A percentile compares a stretch with the other conserved stretches of the same genome.
Conservation (phyloP, 2,329 filamentous ascomycete genomes). For the Colletotrichum cuscutae region DNA sequence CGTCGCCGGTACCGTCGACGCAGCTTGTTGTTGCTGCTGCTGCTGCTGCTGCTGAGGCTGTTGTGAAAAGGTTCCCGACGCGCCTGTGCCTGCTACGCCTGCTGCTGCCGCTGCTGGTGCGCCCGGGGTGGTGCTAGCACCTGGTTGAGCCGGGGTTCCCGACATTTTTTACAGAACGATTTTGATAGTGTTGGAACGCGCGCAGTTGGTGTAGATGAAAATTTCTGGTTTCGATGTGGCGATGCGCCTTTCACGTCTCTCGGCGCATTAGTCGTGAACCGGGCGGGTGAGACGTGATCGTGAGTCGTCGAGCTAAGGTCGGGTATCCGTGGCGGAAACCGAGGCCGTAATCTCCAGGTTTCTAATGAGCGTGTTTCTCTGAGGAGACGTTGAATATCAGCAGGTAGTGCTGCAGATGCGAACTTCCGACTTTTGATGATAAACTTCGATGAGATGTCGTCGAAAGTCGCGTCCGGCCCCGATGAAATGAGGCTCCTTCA, state of each 20-base stretch:
- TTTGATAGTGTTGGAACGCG: no score
- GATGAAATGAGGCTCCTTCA: slow-evolving; percentile 22
- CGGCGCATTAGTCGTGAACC: not conserved
- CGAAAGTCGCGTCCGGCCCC: slow-evolving; percentile 20
- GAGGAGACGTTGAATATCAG: not conserved
- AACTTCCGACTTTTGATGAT: not conserved
- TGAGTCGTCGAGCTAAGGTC: not conserved
- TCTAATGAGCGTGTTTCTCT: not conserved
- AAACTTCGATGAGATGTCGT: slow-evolving; percentile 18
- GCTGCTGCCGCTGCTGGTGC: not conserved
- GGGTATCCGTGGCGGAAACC: not conserved
- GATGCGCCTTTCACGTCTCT: not conserved
- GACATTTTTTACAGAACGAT: slow-evolving; percentile 11
- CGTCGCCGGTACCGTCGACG: slow-evolving; percentile 22
- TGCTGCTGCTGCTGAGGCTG: slow-evolving; percentile 13
- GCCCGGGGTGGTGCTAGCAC: slow-evolving; percentile 16
- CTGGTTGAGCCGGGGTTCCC: slow-evolving; percentile 24
- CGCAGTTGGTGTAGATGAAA: not conserved
- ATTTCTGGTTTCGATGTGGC: not conserved
- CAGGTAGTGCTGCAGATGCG: not conserved
- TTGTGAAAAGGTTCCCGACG: slow-evolving; percentile 23
- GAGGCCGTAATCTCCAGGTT: not conserved
- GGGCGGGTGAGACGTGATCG: not conserved
- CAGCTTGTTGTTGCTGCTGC: not conserved
- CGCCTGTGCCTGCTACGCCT: slow-evolving; percentile 6